phyloP scores from a whole-genome alignment of 2,329 filamentous ascomycete species.

The Calycina herbarum region DNA sequence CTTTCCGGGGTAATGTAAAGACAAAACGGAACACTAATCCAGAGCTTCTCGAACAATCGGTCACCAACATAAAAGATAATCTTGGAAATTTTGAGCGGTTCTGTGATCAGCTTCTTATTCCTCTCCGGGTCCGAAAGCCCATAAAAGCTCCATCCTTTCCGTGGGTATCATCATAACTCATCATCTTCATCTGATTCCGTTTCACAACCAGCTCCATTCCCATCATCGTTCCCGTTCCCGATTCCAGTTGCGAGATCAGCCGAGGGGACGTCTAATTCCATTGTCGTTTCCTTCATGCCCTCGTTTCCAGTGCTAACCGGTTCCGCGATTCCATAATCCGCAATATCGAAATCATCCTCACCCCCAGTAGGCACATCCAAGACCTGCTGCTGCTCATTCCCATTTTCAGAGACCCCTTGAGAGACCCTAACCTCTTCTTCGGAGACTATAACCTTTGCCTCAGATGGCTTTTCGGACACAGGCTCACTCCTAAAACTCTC shows the following conservation, averaged over 20 bases:
- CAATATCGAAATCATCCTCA: slow-evolving; percentile 15
- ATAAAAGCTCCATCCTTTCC: background rate
- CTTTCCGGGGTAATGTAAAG: no score
- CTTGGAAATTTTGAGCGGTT: no score
- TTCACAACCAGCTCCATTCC: slow-evolving; percentile 5
- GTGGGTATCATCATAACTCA: slow-evolving; percentile 22
- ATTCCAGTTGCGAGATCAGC: background rate
- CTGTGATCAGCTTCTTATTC: background rate
- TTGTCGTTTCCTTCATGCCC: background rate
- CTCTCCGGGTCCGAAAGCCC: background rate
- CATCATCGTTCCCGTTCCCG: background rate
- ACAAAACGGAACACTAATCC: no score
- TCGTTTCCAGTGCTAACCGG: background rate
- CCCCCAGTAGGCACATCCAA: slow-evolving; percentile 19
- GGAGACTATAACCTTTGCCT: background rate
- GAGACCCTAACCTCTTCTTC: no score
- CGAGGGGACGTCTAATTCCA: background rate
- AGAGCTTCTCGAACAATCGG: no score
- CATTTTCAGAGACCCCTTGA: no score
- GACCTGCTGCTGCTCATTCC: background rate
- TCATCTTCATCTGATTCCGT: slow-evolving; percentile 24
- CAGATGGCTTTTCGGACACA: background rate
- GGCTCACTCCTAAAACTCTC: slow-evolving; percentile 25
- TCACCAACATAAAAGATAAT: no score
- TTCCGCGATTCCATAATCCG: background rate